These are phyloP conservation scores for Juglanconis oblonga DNA, from an alignment of 2,329 filamentous ascomycete species.

Conservation along the genomic window DNA sequence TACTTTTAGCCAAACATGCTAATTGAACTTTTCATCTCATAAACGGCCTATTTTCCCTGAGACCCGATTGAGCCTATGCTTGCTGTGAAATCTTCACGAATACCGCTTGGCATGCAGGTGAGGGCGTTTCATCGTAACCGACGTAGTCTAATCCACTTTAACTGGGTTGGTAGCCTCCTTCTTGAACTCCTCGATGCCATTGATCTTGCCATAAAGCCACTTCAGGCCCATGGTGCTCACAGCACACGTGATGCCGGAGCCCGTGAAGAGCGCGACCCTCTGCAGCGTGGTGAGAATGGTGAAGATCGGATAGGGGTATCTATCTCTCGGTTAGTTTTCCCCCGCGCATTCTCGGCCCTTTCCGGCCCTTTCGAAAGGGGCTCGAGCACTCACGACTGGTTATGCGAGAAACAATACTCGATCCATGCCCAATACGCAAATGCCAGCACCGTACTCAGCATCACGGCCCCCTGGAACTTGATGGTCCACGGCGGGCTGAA, in stretches of 20 bases:
- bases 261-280: conserved; percentile 65
- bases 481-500: conserved; percentile 73
- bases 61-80: too few species aligned
- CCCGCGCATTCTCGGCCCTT: too few species aligned
- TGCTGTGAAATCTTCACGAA: too few species aligned
- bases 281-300: conserved; percentile 62
- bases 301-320: conserved; percentile 88
- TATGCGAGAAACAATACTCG: conserved; percentile 66
- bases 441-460: conserved; percentile 56
- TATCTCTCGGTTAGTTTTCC: conserved; percentile 28
- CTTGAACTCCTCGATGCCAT: conserved; percentile 49
- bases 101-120: background rate
- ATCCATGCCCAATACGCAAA: conserved; percentile 76
- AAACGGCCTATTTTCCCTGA: too few species aligned
- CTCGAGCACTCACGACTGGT: conserved; percentile 53
- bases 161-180: conserved; percentile 32
- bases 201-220: conserved; percentile 65
- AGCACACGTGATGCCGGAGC: conserved; percentile 70
- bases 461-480: conserved; percentile 55
- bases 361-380: too few species aligned
- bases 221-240: conserved; percentile 66
- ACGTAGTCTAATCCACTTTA: conserved; percentile 24
- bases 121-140: background rate
- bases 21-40: too few species aligned
- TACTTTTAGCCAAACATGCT: too few species aligned